Percentiles rank a stretch among this genome's conserved stretches.
Evolutionary conservation across 768 basidiomycete species (phyloP).

Genomic region (Leccinum imitatum): DNA sequence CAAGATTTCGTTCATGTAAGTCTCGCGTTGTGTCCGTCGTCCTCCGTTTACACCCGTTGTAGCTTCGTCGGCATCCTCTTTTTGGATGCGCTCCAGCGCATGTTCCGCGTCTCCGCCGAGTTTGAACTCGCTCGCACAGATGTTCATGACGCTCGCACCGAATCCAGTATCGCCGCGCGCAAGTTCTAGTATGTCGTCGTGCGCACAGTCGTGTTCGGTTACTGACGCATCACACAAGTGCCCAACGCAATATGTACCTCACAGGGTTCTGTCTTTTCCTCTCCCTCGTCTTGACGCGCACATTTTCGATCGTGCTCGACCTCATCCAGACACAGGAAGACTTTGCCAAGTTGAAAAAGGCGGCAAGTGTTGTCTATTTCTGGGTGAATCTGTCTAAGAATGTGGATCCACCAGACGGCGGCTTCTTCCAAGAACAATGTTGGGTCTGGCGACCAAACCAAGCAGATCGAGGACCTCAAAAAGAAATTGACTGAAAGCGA

Average conservation of each 20-base stretch:
- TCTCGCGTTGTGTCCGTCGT: slow-evolving; percentile 6
- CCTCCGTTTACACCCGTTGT: background rate
- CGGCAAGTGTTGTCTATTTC: slow-evolving; percentile 26
- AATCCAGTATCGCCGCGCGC: slow-evolving; percentile 86
- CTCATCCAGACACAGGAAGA: slow-evolving; percentile 89
- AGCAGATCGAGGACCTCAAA: slow-evolving; percentile 66
- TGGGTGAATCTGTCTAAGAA: background rate
- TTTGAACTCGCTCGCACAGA: slow-evolving; percentile 63
- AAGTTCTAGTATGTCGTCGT: slow-evolving; percentile 79
- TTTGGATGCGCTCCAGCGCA: slow-evolving; percentile 88
- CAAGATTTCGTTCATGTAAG: slow-evolving; percentile 92
- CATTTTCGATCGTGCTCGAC: slow-evolving; percentile 90
- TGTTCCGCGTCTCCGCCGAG: slow-evolving; percentile 80
- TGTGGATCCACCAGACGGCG: slow-evolving; percentile 30
- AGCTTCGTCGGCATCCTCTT: slow-evolving; percentile 88
- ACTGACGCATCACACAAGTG: slow-evolving; percentile 39
- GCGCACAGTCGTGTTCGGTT: too few relatives aligned
- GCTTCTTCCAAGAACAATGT: slow-evolving; percentile 31
- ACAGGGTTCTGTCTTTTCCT: slow-evolving; percentile 95
- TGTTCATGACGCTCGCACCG: slow-evolving; percentile 64
- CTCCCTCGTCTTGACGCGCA: slow-evolving; percentile 89
- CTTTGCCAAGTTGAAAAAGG: slow-evolving; percentile 77
- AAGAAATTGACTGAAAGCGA: slow-evolving; percentile 58
- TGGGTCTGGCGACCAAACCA: slow-evolving; percentile 23
- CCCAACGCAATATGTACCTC: slow-evolving; percentile 89